Conservation (phyloP, 1,284 basidiomycete genomes). For the Prillingera fragicola region DNA sequence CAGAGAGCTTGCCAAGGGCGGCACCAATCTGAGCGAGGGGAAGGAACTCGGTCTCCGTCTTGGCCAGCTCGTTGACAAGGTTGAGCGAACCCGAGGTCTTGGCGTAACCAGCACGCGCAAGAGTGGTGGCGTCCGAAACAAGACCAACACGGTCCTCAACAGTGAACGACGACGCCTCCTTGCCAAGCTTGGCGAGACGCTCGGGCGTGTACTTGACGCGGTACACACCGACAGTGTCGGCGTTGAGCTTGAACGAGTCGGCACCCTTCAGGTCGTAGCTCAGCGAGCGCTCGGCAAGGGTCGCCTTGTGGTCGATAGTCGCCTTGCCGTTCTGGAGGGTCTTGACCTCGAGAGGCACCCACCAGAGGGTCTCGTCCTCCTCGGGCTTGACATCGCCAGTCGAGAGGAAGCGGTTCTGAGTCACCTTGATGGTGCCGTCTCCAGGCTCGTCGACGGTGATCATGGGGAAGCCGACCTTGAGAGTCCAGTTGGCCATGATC, state of each 20-base stretch:
- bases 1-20: slow-evolving; percentile 56
- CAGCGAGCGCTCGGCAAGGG: slow-evolving; percentile 67
- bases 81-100: slow-evolving; percentile 71
- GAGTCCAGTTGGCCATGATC: slow-evolving; percentile 89
- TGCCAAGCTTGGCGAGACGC: slow-evolving; percentile 69
- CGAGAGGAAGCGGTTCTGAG: slow-evolving; percentile 88
- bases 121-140: slow-evolving; percentile 70
- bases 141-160: slow-evolving; percentile 83
- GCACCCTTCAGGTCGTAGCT: slow-evolving; percentile 61
- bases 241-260: slow-evolving; percentile 79
- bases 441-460: slow-evolving; percentile 72
- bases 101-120: slow-evolving; percentile 73
- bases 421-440: slow-evolving; percentile 61
- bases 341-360: slow-evolving; percentile 69
- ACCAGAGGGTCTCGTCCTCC: slow-evolving; percentile 88
- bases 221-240: slow-evolving; percentile 78
- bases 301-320: slow-evolving; percentile 58
- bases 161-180: slow-evolving; percentile 72
- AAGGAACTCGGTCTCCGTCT: slow-evolving; percentile 62
- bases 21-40: slow-evolving; percentile 43
- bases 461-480: slow-evolving; percentile 82
- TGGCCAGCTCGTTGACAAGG: slow-evolving; percentile 61
- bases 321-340: slow-evolving; percentile 61
- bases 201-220: slow-evolving; percentile 83
- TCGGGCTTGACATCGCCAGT: slow-evolving; percentile 68